Base-by-base conservation (phyloP, 139 green algal genomes). In the Prasinococcaceae sp. region DNA sequence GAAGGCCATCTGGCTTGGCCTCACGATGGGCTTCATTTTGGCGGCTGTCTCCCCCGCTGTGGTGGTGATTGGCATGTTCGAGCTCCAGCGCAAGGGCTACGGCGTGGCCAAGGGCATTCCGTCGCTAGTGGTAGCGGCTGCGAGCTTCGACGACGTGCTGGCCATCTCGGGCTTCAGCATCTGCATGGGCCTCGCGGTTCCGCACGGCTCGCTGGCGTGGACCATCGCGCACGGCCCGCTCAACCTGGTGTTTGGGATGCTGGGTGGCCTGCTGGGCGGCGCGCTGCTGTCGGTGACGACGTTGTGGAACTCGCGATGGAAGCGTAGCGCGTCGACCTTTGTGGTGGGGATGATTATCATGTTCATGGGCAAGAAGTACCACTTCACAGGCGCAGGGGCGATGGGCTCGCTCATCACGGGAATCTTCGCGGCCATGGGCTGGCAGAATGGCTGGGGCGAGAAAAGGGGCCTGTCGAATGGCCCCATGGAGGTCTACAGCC, bases 1-100 rank as follows among this genome's bases (percentile, higher is more conserved):
- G n/a, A n/a, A n/a, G n/a, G 59, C 66, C 14, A 61, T 68, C 42
- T 55, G 63, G 3, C 63, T 85, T 10, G 72, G 61, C 1, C 68
- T 88, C 38, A 73, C 70, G 5, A 47, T 82, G 35, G 82, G 80
- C 0, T 93, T 93, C 66, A 93, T 93, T 45, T 53, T 93, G 17
- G 58, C 42, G 41, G 82, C 80, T 0, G 79, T 93, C 6, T 77
- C 77, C 8, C 82, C 84, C 1, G 84, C 78, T 0, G 60, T 93
- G 3, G 80, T 93, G 29, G 80, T 93, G 17, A 73, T 74, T 19
- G 66, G 60, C n/a, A 90, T 93, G 84, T 88, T 93, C 55, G 60
- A 79, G 38, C 58, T 93, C 32, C 82, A 92, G 50, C 76, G 80
- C 30, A 37, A 45, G 17, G 67, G 78, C 8, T 61, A 79, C 40